Conservation (phyloP, 2,329 filamentous ascomycete species). For the Verticillium nubilum region DNA sequence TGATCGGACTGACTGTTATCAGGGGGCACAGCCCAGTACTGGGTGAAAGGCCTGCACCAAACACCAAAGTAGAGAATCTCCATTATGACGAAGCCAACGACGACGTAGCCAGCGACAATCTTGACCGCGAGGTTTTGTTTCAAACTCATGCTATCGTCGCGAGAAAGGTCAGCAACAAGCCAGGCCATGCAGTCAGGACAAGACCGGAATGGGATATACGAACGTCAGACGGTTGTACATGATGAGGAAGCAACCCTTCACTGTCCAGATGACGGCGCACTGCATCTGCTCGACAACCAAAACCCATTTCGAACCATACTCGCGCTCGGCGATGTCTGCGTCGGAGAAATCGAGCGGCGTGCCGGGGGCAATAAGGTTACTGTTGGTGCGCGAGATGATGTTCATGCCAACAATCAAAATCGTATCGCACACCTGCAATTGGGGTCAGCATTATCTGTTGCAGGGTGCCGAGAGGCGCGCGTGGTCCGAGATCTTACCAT, state of each 20-base stretch:
- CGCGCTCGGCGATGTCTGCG: conserved; percentile 32
- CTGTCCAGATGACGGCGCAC: conserved; percentile 49
- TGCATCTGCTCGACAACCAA: conserved; percentile 58
- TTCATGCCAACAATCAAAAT: conserved; percentile 50
- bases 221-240: conserved; percentile 52
- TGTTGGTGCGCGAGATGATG: conserved; percentile 48
- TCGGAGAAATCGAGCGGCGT: conserved; percentile 39
- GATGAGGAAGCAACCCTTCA: conserved; percentile 52
- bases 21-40: conserved; percentile 54
- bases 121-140: conserved; percentile 42
- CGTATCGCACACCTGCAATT: conserved; percentile 40
- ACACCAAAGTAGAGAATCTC: conserved; percentile 43
- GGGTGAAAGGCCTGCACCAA: conserved; percentile 50
- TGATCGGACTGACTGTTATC: conserved; percentile 31
- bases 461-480: not conserved
- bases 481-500: conserved; percentile 30
- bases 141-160: conserved; percentile 34
- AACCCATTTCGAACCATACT: conserved; percentile 55
- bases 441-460: not conserved
- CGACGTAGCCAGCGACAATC: conserved; percentile 40
- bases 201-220: not conserved
- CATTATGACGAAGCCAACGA: conserved; percentile 41
- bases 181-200: not conserved
- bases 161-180: not conserved
- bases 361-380: conserved; percentile 51